phyloP scores from a whole-genome alignment of 352 stramenopile species.

The Phytophthora brassicae region DNA sequence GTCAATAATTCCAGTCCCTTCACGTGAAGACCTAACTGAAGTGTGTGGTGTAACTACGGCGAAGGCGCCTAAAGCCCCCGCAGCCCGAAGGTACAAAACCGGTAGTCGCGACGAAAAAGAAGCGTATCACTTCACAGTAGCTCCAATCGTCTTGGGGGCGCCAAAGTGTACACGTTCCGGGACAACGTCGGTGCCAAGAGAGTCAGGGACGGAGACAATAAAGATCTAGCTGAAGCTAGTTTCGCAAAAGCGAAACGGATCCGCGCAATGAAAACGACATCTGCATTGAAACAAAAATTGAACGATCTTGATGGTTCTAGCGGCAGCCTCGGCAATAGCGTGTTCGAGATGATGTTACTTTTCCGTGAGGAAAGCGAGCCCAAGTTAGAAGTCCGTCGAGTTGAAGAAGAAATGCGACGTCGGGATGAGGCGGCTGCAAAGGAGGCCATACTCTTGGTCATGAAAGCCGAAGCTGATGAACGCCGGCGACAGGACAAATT shows the following conservation, averaged over 20 bases:
- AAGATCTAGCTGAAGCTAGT: background rate
- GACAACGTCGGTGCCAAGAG: background rate
- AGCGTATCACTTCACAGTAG: background rate
- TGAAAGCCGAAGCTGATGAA: conserved; percentile 6
- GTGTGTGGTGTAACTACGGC: background rate
- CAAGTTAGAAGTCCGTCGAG: background rate
- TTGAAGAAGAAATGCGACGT: background rate
- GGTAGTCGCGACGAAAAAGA: background rate
- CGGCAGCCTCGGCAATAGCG: background rate
- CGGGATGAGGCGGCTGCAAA: background rate
- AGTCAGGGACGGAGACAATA: background rate
- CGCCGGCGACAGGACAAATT: conserved; percentile 5
- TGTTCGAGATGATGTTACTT: conserved; percentile 5
- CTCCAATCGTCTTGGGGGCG: background rate
- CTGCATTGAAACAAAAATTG: background rate
- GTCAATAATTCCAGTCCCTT: background rate
- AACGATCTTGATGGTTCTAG: background rate
- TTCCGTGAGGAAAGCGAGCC: conserved; percentile 5
- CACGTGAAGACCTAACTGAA: background rate
- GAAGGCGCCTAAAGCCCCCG: background rate
- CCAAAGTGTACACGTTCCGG: background rate
- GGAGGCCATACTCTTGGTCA: background rate
- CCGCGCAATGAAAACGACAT: background rate
- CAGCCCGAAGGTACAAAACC: background rate
- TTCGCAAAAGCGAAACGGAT: conserved; percentile 1